phyloP scores from a whole-genome alignment of 352 stramenopile species.

The Phytopythium mirpurense region DNA sequence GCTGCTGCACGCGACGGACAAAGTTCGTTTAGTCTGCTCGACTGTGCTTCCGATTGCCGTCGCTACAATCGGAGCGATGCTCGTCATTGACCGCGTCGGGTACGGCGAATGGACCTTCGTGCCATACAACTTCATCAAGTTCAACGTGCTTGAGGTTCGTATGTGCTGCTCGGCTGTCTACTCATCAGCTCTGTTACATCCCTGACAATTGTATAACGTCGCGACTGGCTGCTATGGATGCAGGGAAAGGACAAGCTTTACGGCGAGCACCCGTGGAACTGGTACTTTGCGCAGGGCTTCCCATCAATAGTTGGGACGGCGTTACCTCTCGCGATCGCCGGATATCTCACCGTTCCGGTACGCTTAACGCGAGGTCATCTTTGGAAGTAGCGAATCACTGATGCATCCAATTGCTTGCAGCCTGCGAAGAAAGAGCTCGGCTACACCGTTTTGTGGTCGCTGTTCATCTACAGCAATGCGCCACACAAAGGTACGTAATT shows the following conservation, averaged over 20 bases:
- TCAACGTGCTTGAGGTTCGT: slow-evolving; percentile 78
- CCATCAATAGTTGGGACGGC: slow-evolving; percentile 62
- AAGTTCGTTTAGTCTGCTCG: slow-evolving; percentile 27
- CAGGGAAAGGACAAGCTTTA: slow-evolving; percentile 82
- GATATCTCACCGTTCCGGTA: slow-evolving; percentile 57
- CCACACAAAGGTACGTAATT: slow-evolving; percentile 78
- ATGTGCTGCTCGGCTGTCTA: neutral
- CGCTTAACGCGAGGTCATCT: neutral
- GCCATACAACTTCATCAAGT: slow-evolving; percentile 82
- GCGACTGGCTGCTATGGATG: neutral
- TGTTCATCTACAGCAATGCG: slow-evolving; percentile 75
- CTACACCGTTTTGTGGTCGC: slow-evolving; percentile 54
- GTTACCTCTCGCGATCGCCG: slow-evolving; percentile 39
- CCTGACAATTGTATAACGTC: neutral
- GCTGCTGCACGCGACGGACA: slow-evolving; percentile 42
- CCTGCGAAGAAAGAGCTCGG: slow-evolving; percentile 61
- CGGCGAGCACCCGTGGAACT: slow-evolving; percentile 71
- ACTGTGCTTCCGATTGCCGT: slow-evolving; percentile 58
- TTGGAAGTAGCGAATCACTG: neutral
- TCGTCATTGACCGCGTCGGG: slow-evolving; percentile 66
- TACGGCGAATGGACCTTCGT: slow-evolving; percentile 86
- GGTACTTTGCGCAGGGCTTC: slow-evolving; percentile 82
- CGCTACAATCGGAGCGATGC: slow-evolving; percentile 43
- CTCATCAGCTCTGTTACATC: neutral
- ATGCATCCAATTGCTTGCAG: slow-evolving; percentile 11